Base-by-base conservation (phyloP, 176 grass and related monocot species). In the Triticum urartu region DNA sequence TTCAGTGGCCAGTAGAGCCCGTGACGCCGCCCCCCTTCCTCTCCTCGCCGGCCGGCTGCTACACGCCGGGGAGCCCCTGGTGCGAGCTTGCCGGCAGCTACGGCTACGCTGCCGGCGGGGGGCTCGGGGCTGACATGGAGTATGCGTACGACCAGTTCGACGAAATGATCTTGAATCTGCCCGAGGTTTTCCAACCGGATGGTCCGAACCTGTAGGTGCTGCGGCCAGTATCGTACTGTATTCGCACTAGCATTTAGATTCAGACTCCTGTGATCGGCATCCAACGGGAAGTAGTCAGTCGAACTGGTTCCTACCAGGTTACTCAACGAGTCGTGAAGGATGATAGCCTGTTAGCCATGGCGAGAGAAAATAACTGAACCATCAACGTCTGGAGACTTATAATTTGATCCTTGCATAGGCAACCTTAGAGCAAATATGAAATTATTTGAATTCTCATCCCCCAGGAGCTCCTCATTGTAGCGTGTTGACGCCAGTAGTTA, bases 81-180 rank as follows among this genome's bases (percentile, higher is more conserved):
- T 84, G 64, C 82, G 86, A 64, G 43, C 14, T 89, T 1, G 60
- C 84, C 12, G 73, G 76, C 83, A n/a, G 73, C 52, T n/a, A 65
- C 20, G 52, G 63, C 52, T 22, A 65, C 30, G 48, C 17, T n/a
- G 36, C 50, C 8, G 25, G 3, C 4, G 67, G 54, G 42, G 34
- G 28, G 28, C 28, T 30, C 28, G 28, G 28, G 28, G 28, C 4
- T 74, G 73, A 79, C 75, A 68, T 78, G 90, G 48, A 4, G 48
- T 52, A 6, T 14, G 88, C 28, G 28, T 30, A 74, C 5, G 86
- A 30, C 2, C 75, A 74, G 25, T 63, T 86, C 10, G 75, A 81
- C 0, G 48, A 85, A 0, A 20, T 66, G 1, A 82, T 85, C 59
- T 77, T 85, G 5, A 74, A 70, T 68, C 21, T 79, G 69, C 11